Evolutionary conservation across 208 protist species (phyloP).

Genomic region (Wallacemonas sp.): DNA sequence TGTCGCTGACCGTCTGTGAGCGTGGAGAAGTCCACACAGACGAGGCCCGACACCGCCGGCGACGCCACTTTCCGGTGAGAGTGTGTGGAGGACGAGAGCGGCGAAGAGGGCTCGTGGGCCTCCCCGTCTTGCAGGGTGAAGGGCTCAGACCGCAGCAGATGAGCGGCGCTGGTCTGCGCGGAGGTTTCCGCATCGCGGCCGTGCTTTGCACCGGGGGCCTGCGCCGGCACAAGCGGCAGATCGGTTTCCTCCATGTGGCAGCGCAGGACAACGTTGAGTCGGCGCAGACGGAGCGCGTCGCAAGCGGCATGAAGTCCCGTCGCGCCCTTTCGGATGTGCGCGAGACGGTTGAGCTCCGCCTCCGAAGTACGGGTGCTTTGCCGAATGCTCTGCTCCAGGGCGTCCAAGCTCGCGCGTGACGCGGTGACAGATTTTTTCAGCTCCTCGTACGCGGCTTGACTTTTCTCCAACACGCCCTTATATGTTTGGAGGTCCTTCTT

Average conservation of each 20-base stretch:
- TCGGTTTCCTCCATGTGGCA: slow-evolving; percentile 88
- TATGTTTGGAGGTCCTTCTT: slow-evolving; percentile 58
- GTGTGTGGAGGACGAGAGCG: neutral
- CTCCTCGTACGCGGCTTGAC: slow-evolving; percentile 44
- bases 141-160: slow-evolving; percentile 47
- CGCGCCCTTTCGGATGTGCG: slow-evolving; percentile 58
- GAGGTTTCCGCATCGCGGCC: slow-evolving; percentile 18
- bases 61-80: neutral
- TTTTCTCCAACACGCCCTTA: slow-evolving; percentile 43
- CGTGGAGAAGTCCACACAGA: slow-evolving; percentile 73
- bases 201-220: slow-evolving; percentile 42
- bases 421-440: slow-evolving; percentile 30
- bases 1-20: slow-evolving; percentile 54
- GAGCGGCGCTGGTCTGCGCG: neutral
- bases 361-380: slow-evolving; percentile 45
- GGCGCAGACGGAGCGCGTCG: slow-evolving; percentile 74
- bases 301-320: slow-evolving; percentile 74
- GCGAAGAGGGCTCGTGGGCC: neutral
- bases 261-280: slow-evolving; percentile 70
- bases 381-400: slow-evolving; percentile 65
- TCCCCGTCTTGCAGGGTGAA: slow-evolving; percentile 41
- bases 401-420: slow-evolving; percentile 42
- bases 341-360: slow-evolving; percentile 51
- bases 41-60: neutral
- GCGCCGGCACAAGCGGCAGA: slow-evolving; percentile 44